Percentiles rank a stretch among this genome's conserved stretches.
These are phyloP conservation scores for Tubosaeta sp. DNA, from an alignment of 768 basidiomycete genomes.

Conservation along the genomic window DNA sequence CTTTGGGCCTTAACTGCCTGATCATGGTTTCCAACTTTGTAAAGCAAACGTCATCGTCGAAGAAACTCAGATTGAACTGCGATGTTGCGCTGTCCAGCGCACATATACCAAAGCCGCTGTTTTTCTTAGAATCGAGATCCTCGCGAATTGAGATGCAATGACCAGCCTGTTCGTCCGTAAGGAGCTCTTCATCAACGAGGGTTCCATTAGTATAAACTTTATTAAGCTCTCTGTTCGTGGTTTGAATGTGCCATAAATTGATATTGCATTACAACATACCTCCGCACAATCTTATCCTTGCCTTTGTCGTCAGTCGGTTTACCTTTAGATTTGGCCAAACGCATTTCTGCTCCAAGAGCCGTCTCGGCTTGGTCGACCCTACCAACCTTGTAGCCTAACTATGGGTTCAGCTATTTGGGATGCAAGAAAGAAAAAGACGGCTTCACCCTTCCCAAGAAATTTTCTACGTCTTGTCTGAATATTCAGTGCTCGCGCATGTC, in stretches of 20 bases:
- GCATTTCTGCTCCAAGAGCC: conserved; percentile 95
- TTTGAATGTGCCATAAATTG: not conserved
- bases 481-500: conserved; percentile 1
- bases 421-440: not conserved
- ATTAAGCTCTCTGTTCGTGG: conserved; percentile 65
- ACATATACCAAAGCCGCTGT: conserved; percentile 79
- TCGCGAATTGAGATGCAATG: conserved; percentile 92
- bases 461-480: conserved; percentile 42
- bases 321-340: conserved; percentile 61
- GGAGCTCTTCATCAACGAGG: conserved; percentile 82
- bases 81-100: conserved; percentile 93
- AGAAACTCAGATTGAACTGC: conserved; percentile 85
- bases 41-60: conserved; percentile 89
- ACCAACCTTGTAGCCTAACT: conserved; percentile 84
- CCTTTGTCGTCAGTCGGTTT: conserved; percentile 46
- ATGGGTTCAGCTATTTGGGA: not conserved
- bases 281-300: conserved; percentile 84
- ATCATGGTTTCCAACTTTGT: conserved; percentile 93
- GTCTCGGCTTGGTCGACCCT: conserved; percentile 97
- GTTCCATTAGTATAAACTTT: conserved; percentile 98
- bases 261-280: conserved; percentile 37
- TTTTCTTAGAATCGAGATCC: conserved; percentile 29
- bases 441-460: conserved; percentile 62
- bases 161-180: conserved; percentile 90
- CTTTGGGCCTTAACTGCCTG: conserved; percentile 87